Conservation (phyloP, 805 yeast genomes). For the Myxozyma neotropica region DNA sequence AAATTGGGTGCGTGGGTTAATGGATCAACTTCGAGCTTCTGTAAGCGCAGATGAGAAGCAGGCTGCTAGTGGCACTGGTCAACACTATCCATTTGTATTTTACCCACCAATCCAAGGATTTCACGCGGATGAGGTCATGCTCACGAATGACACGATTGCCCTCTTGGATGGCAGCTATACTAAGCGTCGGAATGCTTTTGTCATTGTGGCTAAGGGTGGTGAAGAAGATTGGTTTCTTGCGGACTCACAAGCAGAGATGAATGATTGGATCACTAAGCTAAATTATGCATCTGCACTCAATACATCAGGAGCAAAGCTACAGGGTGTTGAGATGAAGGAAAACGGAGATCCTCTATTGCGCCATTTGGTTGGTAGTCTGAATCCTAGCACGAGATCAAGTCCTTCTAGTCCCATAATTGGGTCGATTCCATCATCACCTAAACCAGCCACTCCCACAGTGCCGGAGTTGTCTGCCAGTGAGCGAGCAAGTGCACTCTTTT, state of each 20-base stretch:
- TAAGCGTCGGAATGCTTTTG: slow-evolving; percentile 37
- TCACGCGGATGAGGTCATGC: slow-evolving; percentile 42
- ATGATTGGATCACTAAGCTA: slow-evolving; percentile 62
- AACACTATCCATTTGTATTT: slow-evolving; percentile 28
- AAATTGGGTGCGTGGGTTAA: slow-evolving; percentile 41
- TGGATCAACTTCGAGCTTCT: slow-evolving; percentile 32
- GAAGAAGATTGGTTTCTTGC: slow-evolving; percentile 49
- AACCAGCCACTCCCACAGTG: not conserved
- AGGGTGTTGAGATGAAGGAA: slow-evolving; percentile 20
- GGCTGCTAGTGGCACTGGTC: not conserved
- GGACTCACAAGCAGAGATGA: slow-evolving; percentile 49
- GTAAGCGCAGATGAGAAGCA: slow-evolving; percentile 6
- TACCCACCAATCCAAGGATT: slow-evolving; percentile 45
- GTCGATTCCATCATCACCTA: slow-evolving; percentile 4
- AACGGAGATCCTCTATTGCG: slow-evolving; percentile 9
- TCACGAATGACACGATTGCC: slow-evolving; percentile 50
- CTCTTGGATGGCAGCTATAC: slow-evolving; percentile 35
- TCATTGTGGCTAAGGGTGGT: slow-evolving; percentile 40
- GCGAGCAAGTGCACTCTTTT: slow-evolving; percentile 9
- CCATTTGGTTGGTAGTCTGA: slow-evolving; percentile 20
- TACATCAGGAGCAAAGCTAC: slow-evolving; percentile 40
- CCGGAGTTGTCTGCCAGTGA: not conserved
- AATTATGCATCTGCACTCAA: slow-evolving; percentile 56
- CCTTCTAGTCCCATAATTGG: not conserved
- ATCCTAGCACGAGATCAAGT: slow-evolving; percentile 5